Evolutionary conservation across 257 asterid genomes (phyloP).

Genomic region (Solanum infundibuliforme): DNA sequence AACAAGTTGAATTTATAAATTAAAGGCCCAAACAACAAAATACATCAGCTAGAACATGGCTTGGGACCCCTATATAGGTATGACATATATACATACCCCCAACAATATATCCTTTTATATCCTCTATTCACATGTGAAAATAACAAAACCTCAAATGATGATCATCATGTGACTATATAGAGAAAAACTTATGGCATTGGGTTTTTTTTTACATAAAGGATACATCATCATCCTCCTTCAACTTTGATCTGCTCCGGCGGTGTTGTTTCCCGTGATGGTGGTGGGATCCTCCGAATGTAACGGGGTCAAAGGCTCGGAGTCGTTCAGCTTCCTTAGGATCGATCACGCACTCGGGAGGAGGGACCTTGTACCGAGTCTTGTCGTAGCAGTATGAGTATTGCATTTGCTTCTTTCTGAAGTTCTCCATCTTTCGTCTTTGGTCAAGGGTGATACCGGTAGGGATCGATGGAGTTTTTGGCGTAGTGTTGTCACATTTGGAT

Average conservation of each 20-base stretch:
- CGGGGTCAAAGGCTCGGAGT: constrained; percentile 49
- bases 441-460: constrained; percentile 25
- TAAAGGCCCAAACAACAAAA: constrained; percentile 11
- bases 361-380: constrained; percentile 38
- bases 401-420: constrained; percentile 48
- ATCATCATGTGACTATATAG: not conserved
- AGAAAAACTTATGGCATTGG: not conserved
- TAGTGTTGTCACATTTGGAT: constrained; percentile 30
- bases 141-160: not conserved
- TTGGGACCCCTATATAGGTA: constrained; percentile 10
- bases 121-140: constrained; percentile 38
- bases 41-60: not conserved
- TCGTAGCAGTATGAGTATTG: constrained; percentile 83
- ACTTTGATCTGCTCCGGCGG: constrained; percentile 24
- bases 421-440: constrained; percentile 39
- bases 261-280: constrained; percentile 44
- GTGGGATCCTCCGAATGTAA: constrained; percentile 47
- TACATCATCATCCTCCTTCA: not conserved
- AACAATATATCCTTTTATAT: not conserved
- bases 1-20: constrained; percentile 1
- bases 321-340: constrained; percentile 49
- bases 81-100: constrained; percentile 27
- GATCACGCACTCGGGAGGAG: constrained; percentile 45
- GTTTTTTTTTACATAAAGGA: constrained; percentile 24
- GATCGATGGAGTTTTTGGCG: constrained; percentile 9